Conservation (phyloP, 2,329 filamentous ascomycete species). For the Colletotrichum cereale region DNA sequence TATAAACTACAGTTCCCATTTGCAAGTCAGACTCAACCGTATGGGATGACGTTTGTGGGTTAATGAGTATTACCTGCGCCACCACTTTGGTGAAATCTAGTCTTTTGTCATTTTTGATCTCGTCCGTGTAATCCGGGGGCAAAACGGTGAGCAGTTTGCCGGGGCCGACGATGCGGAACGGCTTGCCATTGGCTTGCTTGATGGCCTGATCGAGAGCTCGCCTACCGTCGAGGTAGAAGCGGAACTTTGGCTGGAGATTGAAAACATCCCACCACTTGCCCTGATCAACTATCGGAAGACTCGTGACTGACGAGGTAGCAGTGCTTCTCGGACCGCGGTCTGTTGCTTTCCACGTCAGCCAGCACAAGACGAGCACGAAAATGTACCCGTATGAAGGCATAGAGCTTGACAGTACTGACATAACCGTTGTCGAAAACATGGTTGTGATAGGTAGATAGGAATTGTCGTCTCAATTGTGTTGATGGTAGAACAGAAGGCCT, state of each 20-base stretch:
- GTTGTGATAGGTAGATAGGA: too few relatives aligned
- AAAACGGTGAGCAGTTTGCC: background rate
- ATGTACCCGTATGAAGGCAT: too few relatives aligned
- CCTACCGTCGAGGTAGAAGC: background rate
- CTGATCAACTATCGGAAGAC: background rate
- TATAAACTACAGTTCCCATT: background rate
- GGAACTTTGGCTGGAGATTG: background rate
- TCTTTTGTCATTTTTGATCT: background rate
- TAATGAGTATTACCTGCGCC: background rate
- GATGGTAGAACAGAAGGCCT: too few relatives aligned
- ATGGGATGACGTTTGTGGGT: background rate
- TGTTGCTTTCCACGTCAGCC: too few relatives aligned
- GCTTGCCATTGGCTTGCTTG: background rate
- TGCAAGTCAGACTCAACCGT: too few relatives aligned
- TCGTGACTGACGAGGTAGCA: background rate
- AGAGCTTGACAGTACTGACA: too few relatives aligned
- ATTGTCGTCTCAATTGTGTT: too few relatives aligned
- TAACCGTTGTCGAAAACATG: too few relatives aligned
- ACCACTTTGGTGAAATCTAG: background rate
- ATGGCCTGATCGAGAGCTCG: background rate
- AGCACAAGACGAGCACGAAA: too few relatives aligned
- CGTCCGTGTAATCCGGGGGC: background rate
- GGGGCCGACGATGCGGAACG: slow-evolving; percentile 7
- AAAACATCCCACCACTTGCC: background rate
- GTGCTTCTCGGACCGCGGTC: too few relatives aligned